Conservation (phyloP, 1,284 basidiomycete species). For the Exsudoporus floridanus region DNA sequence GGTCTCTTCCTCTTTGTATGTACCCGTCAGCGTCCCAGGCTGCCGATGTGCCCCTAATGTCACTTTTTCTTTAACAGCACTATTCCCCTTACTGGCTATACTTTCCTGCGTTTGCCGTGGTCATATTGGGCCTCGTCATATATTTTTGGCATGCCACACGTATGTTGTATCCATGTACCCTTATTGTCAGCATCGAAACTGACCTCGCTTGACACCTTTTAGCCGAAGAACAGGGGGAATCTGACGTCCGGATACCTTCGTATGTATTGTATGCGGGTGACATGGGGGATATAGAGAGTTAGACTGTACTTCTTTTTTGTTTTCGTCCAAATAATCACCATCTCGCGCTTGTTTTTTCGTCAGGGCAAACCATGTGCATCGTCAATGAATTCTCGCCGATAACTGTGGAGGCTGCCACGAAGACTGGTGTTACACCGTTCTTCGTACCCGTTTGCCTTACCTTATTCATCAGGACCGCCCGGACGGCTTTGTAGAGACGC, state of each 20-base stretch:
- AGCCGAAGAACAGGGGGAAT: conserved; percentile 34
- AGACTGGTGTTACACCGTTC: too few species aligned
- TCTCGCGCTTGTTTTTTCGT: background rate
- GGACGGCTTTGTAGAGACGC: too few species aligned
- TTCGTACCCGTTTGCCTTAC: too few species aligned
- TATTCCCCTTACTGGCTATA: conserved; percentile 82
- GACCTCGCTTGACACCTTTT: background rate
- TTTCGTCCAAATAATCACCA: background rate
- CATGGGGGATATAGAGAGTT: conserved; percentile 20
- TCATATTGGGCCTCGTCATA: conserved; percentile 66
- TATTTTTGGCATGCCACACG: conserved; percentile 83
- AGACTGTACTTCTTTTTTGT: background rate
- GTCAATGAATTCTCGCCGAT: too few species aligned
- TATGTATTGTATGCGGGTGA: conserved; percentile 9
- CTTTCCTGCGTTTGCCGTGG: conserved; percentile 70
- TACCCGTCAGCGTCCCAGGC: conserved; percentile 1
- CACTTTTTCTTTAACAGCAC: conserved; percentile 45
- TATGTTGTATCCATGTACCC: conserved; percentile 40
- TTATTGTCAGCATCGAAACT: background rate
- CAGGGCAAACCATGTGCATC: too few species aligned
- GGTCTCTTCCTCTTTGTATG: conserved; percentile 68
- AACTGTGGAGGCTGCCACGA: too few species aligned
- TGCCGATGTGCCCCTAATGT: background rate
- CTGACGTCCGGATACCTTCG: conserved; percentile 25
- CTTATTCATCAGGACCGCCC: too few species aligned